Conservation (phyloP, 2,329 filamentous ascomycete species). For the Cercospora citrullina region DNA sequence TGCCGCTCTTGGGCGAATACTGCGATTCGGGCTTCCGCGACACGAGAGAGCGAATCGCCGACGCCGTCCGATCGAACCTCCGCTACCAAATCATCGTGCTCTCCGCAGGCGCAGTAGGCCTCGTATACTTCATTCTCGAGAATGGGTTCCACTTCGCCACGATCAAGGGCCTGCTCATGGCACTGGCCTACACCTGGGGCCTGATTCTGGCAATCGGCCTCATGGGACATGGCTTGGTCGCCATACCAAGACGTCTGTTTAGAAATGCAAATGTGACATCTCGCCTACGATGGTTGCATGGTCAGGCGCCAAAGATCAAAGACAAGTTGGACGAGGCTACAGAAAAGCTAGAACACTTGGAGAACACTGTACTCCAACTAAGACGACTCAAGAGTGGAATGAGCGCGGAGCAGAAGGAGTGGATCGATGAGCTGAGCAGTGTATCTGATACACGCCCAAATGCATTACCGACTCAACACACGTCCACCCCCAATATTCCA, state of each 20-base stretch:
- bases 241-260: conserved; percentile 79
- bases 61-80: conserved; percentile 83
- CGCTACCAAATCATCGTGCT: conserved; percentile 84
- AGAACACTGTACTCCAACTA: conserved; percentile 76
- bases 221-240: conserved; percentile 95
- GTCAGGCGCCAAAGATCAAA: conserved; percentile 75
- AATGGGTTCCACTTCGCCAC: conserved; percentile 71
- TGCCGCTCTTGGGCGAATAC: conserved; percentile 92
- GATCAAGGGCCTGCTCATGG: conserved; percentile 85
- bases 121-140: conserved; percentile 79
- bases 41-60: conserved; percentile 73
- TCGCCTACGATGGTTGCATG: conserved; percentile 72
- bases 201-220: conserved; percentile 89
- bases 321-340: conserved; percentile 86
- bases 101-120: conserved; percentile 66
- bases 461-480: conserved; percentile 40
- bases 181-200: conserved; percentile 91
- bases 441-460: conserved; percentile 61
- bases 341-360: conserved; percentile 74
- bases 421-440: conserved; percentile 93
- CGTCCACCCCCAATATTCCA: conserved; percentile 49
- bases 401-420: conserved; percentile 75
- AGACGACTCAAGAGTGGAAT: conserved; percentile 77
- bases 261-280: conserved; percentile 75
- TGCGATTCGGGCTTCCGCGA: conserved; percentile 91